These are phyloP conservation scores for Salix brachista DNA, from an alignment of 345 rosid genomes.

Conservation along the genomic window DNA sequence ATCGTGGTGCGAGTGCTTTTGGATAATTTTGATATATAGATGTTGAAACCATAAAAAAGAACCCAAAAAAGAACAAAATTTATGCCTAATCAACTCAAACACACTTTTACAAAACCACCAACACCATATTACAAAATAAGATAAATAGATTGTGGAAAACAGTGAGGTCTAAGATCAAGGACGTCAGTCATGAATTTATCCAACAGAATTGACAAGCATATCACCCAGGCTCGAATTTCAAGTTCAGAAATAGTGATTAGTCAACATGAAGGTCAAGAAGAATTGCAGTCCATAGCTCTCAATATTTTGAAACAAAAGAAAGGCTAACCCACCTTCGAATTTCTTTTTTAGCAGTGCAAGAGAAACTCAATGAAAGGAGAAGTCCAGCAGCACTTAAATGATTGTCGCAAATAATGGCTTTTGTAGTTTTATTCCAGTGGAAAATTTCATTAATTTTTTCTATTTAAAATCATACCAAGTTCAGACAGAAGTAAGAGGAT, in stretches of 20 bases:
- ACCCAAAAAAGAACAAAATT: too few relatives aligned
- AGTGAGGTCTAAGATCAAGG: not conserved
- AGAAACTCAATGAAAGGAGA: too few relatives aligned
- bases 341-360: not conserved
- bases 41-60: too few relatives aligned
- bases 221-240: not conserved
- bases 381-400: not conserved
- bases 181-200: not conserved
- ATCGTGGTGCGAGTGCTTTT: too few relatives aligned
- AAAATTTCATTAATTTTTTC: not conserved
- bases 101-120: not conserved
- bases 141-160: not conserved
- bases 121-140: not conserved
- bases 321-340: not conserved
- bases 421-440: not conserved
- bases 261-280: not conserved
- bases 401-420: not conserved
- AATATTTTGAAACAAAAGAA: not conserved
- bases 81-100: not conserved
- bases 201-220: not conserved
- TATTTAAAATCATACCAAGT: not conserved
- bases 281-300: not conserved
- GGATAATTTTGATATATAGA: too few relatives aligned
- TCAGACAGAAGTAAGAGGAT: not conserved
- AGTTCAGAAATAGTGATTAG: not conserved